phyloP scores from a whole-genome alignment of 306 rosid genomes.

The Trichosanthes truncata region DNA sequence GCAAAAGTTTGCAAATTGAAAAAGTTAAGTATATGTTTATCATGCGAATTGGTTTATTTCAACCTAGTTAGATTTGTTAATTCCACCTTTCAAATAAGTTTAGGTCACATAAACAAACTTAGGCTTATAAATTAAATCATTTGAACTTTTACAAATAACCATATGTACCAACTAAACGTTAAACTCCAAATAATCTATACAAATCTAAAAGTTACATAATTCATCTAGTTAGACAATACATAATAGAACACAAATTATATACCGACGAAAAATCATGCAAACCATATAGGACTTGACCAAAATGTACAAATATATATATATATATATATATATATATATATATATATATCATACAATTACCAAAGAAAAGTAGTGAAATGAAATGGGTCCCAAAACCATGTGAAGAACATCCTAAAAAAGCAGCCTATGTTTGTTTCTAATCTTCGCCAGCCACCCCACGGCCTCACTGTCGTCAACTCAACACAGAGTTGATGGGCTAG shows the following conservation, averaged over 20 bases:
- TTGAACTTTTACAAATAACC: too few relatives aligned
- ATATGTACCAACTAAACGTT: too few relatives aligned
- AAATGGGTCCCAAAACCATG: conserved; percentile 5
- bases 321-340: not conserved
- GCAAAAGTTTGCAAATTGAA: too few relatives aligned
- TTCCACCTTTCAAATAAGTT: too few relatives aligned
- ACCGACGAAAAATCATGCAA: not conserved
- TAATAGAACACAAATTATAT: not conserved
- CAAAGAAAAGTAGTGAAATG: not conserved
- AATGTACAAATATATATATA: not conserved
- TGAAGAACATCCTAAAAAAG: not conserved
- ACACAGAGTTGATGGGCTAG: conserved; percentile 4
- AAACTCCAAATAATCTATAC: too few relatives aligned
- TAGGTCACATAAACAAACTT: too few relatives aligned
- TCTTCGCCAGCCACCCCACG: not conserved
- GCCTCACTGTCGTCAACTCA: not conserved
- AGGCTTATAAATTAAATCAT: too few relatives aligned
- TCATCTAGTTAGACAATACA: not conserved
- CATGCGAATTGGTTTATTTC: too few relatives aligned
- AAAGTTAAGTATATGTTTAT: too few relatives aligned
- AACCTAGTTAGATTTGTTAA: too few relatives aligned
- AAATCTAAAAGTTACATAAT: too few relatives aligned
- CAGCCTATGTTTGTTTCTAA: not conserved
- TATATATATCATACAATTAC: not conserved
- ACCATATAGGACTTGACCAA: not conserved